Base-by-base conservation (phyloP, 176 grass and related monocot genomes). In the Oryza australiensis region DNA sequence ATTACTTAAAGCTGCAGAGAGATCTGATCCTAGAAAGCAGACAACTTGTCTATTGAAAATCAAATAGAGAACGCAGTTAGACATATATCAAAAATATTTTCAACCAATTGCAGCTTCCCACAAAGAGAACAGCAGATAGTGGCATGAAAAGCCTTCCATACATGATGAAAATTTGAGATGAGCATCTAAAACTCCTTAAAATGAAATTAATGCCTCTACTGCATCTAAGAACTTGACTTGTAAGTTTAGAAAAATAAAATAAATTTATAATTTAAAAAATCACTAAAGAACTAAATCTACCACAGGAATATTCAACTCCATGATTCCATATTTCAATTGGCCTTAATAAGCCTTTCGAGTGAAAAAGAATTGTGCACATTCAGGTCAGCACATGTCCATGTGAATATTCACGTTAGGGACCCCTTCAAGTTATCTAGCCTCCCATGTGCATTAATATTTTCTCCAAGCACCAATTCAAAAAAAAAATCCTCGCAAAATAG, bases 91-190 rank as follows among this genome's bases (percentile, higher is more conserved):
- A 40, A 14, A 66, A 67, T 8, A 68, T 40, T 84, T 26, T 76
- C 65, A 51, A 41, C 15, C 32, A 57, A 76, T 7, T 84, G 63
- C 45, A 23, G 81, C 23, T 66, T 75, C 45, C 27, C 41, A 55
- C 45, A 76, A 16, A 37, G 23, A n/a, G 76, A 84, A 75, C 11
- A 14, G 45, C 6, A 2, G 15, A 75, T 51, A 67, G 9, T 84
- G 82, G 29, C 24, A 76, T 57, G 42, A 67, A 9, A 75, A 76
- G 15, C 38, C 30, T 76, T 45, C 14, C 14, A 72, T 82, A 41
- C 72, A 82, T 11, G 37, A 38, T 5, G 48, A 67, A 83, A 6
- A 14, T 68, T 41, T 67, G 14, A 15, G 15, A 75, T 55, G 43
- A 40, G 81, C 24, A 22, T 68, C 45, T 76, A n/a, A 3, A 66